These are phyloP conservation scores for Orychophragmus violaceus DNA, from an alignment of 345 rosid species.

Conservation along the genomic window DNA sequence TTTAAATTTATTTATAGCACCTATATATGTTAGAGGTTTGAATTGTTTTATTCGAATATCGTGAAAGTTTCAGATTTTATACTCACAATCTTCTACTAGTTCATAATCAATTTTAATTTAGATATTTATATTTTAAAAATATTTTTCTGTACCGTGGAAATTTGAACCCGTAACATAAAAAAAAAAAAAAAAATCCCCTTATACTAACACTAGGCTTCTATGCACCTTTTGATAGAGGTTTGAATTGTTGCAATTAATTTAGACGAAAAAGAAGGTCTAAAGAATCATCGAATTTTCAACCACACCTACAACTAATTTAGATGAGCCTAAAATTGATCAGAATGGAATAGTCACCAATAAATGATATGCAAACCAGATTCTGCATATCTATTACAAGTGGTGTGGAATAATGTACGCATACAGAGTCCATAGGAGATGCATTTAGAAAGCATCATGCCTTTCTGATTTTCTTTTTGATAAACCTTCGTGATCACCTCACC, in stretches of 20 bases:
- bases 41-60: too few relatives aligned
- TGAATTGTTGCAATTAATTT: neutral
- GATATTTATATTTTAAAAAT: too few relatives aligned
- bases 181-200: too few relatives aligned
- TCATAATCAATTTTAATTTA: too few relatives aligned
- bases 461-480: neutral
- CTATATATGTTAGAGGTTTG: neutral
- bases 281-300: neutral
- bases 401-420: neutral
- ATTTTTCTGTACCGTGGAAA: too few relatives aligned
- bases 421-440: neutral
- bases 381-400: neutral
- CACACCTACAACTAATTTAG: neutral
- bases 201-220: too few relatives aligned
- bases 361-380: neutral
- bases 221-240: too few relatives aligned
- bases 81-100: too few relatives aligned
- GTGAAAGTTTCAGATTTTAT: too few relatives aligned
- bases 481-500: slow-evolving; percentile 3
- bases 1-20: neutral
- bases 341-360: neutral
- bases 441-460: slow-evolving; percentile 17
- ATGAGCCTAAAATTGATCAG: neutral
- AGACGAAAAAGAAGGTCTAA: neutral
- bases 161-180: too few relatives aligned